phyloP scores from a whole-genome alignment of 108 stramenopile species.

The Cyclostephanos tholiformis region DNA sequence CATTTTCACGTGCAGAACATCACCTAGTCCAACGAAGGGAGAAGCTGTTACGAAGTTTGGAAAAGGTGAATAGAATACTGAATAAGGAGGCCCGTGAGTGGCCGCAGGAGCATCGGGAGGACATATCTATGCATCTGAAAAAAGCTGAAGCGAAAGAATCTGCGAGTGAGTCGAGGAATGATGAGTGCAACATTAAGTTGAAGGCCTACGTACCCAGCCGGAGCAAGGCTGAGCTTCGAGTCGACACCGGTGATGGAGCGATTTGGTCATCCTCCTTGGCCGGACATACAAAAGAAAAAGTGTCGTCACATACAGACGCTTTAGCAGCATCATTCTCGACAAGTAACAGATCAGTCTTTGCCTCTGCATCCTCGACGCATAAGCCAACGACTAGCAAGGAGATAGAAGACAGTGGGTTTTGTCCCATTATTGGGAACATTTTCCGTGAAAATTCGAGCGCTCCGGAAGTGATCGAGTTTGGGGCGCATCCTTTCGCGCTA shows the following conservation, averaged over 20 bases:
- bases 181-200: neutral
- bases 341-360: neutral
- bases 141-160: constrained; percentile 7
- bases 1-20: constrained; percentile 38
- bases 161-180: constrained; percentile 5
- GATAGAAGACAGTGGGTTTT: neutral
- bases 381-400: neutral
- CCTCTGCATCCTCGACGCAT: neutral
- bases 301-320: neutral
- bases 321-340: neutral
- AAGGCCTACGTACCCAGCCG: neutral
- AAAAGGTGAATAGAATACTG: constrained; percentile 39
- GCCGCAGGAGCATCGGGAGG: neutral
- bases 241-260: constrained; percentile 20
- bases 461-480: constrained; percentile 13
- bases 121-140: neutral
- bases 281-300: neutral
- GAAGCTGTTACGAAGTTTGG: constrained; percentile 38
- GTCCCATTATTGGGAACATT: neutral
- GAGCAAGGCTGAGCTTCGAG: constrained; percentile 16
- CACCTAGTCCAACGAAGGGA: constrained; percentile 31
- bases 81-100: constrained; percentile 8
- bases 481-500: neutral
- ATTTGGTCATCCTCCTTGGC: neutral
- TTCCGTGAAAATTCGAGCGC: neutral